phyloP scores from a whole-genome alignment of 148 eudicot genomes.

The Nepenthes gracilis region DNA sequence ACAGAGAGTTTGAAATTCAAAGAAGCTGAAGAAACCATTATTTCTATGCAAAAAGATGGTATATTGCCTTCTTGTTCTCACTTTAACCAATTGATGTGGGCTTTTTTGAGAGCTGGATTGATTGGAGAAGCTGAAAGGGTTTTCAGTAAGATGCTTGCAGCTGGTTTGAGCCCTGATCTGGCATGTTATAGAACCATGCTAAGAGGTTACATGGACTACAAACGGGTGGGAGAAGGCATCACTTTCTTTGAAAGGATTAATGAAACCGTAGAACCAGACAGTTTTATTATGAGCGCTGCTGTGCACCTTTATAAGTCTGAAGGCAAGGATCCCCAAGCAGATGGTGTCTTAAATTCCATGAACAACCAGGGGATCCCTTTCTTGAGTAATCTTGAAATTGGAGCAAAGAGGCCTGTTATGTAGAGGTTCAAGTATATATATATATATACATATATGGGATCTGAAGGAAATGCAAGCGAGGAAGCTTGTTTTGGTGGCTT shows the following conservation, averaged over 20 bases:
- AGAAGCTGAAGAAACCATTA: conserved; percentile 45
- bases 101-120: conserved; percentile 39
- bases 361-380: conserved; percentile 29
- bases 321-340: conserved; percentile 28
- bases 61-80: conserved; percentile 48
- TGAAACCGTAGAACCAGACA: conserved; percentile 25
- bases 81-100: conserved; percentile 39
- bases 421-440: not conserved
- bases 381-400: conserved; percentile 35
- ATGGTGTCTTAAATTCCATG: conserved; percentile 35
- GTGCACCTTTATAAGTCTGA: conserved; percentile 51
- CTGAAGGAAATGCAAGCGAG: not conserved
- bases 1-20: conserved; percentile 22
- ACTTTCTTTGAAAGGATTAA: conserved; percentile 40
- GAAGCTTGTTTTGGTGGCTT: not conserved
- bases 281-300: conserved; percentile 65
- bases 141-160: conserved; percentile 15
- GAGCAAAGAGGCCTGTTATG: conserved; percentile 15
- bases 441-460: not conserved
- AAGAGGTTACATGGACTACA: conserved; percentile 40
- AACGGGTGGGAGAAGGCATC: conserved; percentile 48
- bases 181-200: conserved; percentile 33
- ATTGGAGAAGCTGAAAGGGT: conserved; percentile 37
- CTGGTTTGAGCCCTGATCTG: conserved; percentile 36
- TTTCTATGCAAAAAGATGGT: conserved; percentile 48